Evolutionary conservation across 148 eudicot genomes (phyloP).

Genomic region (Fagopyrum homotropicum): DNA sequence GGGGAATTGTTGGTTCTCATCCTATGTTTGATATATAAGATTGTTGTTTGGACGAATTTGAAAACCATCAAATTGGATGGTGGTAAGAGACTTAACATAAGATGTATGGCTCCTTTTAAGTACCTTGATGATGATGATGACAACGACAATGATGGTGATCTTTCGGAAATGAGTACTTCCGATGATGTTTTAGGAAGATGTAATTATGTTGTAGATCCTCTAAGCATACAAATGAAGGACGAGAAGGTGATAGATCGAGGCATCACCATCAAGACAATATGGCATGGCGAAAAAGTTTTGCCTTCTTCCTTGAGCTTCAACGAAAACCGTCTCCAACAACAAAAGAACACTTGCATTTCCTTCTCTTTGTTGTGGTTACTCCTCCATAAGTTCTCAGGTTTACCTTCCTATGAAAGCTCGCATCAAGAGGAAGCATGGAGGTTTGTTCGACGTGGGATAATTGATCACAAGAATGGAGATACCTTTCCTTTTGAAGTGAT

Average conservation of each 20-base stretch:
- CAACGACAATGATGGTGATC: too few species aligned
- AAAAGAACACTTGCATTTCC: not conserved
- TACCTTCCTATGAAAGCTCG: not conserved
- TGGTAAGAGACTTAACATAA: too few species aligned
- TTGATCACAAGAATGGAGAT: not conserved
- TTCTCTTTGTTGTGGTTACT: not conserved
- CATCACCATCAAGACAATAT: not conserved
- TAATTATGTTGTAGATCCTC: too few species aligned
- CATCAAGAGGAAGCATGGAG: not conserved
- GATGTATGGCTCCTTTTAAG: too few species aligned
- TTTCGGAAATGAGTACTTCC: too few species aligned
- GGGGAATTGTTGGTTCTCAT: too few species aligned
- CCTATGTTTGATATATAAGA: too few species aligned
- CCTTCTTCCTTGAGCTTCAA: too few species aligned
- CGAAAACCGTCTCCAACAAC: not conserved
- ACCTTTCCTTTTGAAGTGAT: not conserved
- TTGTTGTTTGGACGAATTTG: too few species aligned
- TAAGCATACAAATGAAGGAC: too few species aligned
- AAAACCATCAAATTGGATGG: too few species aligned
- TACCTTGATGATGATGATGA: too few species aligned
- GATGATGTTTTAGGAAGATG: not conserved
- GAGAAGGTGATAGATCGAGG: not conserved
- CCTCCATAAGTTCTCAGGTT: not conserved
- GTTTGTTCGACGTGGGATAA: not conserved
- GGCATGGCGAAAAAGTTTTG: not conserved